Conservation (phyloP, 106 monocot genomes). For the Posidonia australis region DNA sequence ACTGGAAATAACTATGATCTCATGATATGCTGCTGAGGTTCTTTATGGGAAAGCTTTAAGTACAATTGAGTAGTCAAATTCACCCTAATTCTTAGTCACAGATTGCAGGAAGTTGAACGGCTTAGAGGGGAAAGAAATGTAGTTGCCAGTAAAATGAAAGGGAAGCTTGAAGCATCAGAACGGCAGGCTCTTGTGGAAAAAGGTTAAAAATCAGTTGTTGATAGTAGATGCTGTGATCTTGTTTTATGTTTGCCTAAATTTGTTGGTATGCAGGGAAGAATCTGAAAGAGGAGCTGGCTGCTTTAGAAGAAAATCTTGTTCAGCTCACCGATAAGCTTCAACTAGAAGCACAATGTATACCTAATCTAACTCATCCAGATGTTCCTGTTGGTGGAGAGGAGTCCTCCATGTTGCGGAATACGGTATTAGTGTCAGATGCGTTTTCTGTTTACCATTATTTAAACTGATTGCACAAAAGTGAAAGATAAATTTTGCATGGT, state of each 20-base stretch:
- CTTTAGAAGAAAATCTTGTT: constrained; percentile 69
- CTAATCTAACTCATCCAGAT: constrained; percentile 82
- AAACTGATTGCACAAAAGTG: neutral
- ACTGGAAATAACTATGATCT: too few relatives aligned
- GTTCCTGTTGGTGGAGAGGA: constrained; percentile 90
- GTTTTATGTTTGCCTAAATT: neutral
- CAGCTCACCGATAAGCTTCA: constrained; percentile 78
- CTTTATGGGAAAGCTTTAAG: neutral
- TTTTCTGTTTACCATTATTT: neutral
- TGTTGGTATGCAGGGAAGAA: constrained; percentile 57
- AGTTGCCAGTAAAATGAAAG: constrained; percentile 95
- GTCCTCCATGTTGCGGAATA: constrained; percentile 51
- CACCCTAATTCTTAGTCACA: constrained; percentile 76
- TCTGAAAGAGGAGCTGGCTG: constrained; percentile 64
- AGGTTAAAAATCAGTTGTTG: constrained; percentile 33
- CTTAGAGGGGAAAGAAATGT: constrained; percentile 84
- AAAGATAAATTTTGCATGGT: neutral
- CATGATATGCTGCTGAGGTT: neutral
- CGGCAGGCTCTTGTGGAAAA: constrained; percentile 89
- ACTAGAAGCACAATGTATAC: constrained; percentile 83
- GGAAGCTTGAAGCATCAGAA: constrained; percentile 59
- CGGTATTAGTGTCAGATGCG: constrained; percentile 28
- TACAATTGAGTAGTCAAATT: constrained; percentile 16
- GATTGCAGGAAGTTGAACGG: constrained; percentile 98
- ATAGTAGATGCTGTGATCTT: neutral